phyloP scores from a whole-genome alignment of 106 monocot genomes.

The Allium sativum region DNA sequence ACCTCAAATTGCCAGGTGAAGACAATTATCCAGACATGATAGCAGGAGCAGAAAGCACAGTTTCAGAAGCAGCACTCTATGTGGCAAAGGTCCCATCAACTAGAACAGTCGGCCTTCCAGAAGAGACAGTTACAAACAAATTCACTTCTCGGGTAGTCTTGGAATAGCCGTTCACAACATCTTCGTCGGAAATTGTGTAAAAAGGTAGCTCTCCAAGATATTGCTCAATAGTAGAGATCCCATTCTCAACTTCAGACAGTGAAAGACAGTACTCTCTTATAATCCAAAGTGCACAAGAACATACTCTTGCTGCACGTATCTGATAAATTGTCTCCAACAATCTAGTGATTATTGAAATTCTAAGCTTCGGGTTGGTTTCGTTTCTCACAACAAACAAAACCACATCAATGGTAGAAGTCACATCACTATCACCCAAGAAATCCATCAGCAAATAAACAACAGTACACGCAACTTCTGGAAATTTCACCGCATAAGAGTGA shows the following conservation, averaged over 20 bases:
- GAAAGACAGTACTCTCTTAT: conserved; percentile 82
- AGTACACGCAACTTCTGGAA: conserved; percentile 77
- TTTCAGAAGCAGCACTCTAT: conserved; percentile 81
- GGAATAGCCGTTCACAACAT: conserved; percentile 19
- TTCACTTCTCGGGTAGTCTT: conserved; percentile 26
- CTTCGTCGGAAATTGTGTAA: conserved; percentile 44
- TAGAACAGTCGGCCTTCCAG: conserved; percentile 66
- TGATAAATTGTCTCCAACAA: conserved; percentile 79
- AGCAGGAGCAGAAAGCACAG: conserved; percentile 40
- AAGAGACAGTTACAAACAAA: conserved; percentile 49
- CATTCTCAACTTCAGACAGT: conserved; percentile 71
- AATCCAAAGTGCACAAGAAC: conserved; percentile 81
- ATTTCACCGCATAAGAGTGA: conserved; percentile 76
- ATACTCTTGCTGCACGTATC: conserved; percentile 71
- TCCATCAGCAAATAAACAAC: conserved; percentile 87
- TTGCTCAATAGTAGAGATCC: conserved; percentile 70
- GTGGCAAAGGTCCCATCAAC: conserved; percentile 92
- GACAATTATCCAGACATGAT: conserved; percentile 37
- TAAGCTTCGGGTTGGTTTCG: conserved; percentile 74
- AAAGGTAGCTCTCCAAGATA: conserved; percentile 85
- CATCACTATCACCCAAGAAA: conserved; percentile 85
- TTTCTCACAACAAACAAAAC: conserved; percentile 85
- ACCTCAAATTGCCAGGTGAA: conserved; percentile 59
- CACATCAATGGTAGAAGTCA: conserved; percentile 83
- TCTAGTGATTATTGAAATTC: conserved; percentile 65